A percentile compares a stretch with the other conserved stretches of the same genome.
These are phyloP conservation scores for Tremellales sp. DNA, from an alignment of 1,284 basidiomycete genomes.

Conservation along the genomic window DNA sequence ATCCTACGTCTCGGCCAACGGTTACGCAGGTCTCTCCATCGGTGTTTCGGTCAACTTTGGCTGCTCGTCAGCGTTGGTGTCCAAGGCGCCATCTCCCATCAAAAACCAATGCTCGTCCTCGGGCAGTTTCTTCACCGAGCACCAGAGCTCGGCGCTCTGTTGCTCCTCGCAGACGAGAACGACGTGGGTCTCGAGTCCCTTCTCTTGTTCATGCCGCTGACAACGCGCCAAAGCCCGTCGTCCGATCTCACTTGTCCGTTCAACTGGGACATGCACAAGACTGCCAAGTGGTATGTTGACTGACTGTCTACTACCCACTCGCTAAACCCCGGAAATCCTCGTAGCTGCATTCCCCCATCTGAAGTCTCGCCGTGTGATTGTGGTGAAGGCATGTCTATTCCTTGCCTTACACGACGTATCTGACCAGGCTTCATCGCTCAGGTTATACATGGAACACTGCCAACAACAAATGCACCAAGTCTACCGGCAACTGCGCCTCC, in stretches of 20 bases:
- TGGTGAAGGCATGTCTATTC: slow-evolving; percentile 25
- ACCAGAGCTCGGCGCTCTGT: slow-evolving; percentile 10
- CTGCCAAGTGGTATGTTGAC: slow-evolving; percentile 15
- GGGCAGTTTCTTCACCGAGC: slow-evolving; percentile 16
- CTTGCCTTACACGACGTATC: not conserved
- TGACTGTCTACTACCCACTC: not conserved
- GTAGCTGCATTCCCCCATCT: slow-evolving; percentile 27
- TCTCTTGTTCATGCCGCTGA: not conserved
- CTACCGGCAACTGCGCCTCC: slow-evolving; percentile 14
- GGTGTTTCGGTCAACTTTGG: not conserved
- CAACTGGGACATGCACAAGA: slow-evolving; percentile 19
- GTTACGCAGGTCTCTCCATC: not conserved
- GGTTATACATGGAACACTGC: slow-evolving; percentile 34
- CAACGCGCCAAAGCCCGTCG: slow-evolving; percentile 4
- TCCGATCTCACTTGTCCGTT: slow-evolving; percentile 16
- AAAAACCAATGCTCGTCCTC: slow-evolving; percentile 11
- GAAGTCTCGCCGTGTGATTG: slow-evolving; percentile 36
- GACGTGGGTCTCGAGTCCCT: slow-evolving; percentile 8
- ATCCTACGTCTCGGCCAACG: not conserved
- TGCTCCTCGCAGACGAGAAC: slow-evolving; percentile 13
- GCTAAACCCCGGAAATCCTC: not conserved
- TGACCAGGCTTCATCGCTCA: slow-evolving; percentile 1
- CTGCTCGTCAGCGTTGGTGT: not conserved
- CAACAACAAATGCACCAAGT: slow-evolving; percentile 28
- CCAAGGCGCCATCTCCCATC: not conserved